Conservation (phyloP, 192 early-diverging fungal species). For the Coemansia sp. region DNA sequence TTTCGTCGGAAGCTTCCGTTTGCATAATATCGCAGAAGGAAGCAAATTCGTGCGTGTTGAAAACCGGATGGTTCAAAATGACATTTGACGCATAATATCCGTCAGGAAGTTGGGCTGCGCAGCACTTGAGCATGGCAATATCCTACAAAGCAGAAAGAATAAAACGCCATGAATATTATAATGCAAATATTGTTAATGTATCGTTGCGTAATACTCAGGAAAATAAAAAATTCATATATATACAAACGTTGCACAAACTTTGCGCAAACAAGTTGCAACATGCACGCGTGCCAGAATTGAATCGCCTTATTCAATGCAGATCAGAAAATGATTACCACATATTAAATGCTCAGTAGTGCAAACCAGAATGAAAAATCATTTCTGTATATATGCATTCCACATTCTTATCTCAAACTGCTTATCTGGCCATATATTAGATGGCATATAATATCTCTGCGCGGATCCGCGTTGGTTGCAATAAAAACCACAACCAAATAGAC, state of each 20-base stretch:
- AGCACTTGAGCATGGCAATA: conserved; percentile 45
- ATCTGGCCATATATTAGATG: too few species aligned
- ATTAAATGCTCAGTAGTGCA: too few species aligned
- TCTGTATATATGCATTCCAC: too few species aligned
- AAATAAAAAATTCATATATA: background rate
- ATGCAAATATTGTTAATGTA: background rate
- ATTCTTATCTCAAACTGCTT: too few species aligned
- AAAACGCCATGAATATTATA: background rate
- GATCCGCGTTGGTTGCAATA: background rate
- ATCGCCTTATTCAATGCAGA: too few species aligned
- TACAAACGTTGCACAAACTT: too few species aligned
- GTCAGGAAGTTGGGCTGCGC: conserved; percentile 23
- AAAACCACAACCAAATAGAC: background rate
- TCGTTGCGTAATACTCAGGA: background rate
- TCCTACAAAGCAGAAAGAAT: conserved; percentile 31
- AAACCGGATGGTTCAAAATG: conserved; percentile 37
- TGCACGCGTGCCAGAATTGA: too few species aligned
- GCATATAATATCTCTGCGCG: background rate
- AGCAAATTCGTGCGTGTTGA: conserved; percentile 42
- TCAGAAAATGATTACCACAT: too few species aligned
- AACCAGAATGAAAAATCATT: too few species aligned
- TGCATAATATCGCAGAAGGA: conserved; percentile 42
- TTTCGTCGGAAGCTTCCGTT: conserved; percentile 38
- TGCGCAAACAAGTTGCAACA: too few species aligned
- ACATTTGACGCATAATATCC: conserved; percentile 13